Base-by-base conservation (phyloP, 2,329 filamentous ascomycete genomes). In the Alternaria arbusti region DNA sequence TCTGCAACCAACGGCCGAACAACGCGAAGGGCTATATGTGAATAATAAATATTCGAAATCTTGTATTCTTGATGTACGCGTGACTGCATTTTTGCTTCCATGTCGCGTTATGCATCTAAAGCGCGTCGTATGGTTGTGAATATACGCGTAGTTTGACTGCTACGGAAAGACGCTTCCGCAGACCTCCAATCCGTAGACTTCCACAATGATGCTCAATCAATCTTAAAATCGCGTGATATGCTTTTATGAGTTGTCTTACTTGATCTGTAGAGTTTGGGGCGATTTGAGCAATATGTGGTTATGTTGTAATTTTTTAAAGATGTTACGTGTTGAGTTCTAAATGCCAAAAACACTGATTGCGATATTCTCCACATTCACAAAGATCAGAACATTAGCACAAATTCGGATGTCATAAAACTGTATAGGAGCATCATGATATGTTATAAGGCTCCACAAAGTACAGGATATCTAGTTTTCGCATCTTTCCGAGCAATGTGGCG, bases 221-320 rank as follows among this genome's bases (percentile, higher is more conserved):
- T 17, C 12, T 28, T 17, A 51, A 6, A 40, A 3, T 26, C 3
- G 0, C 1, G 0, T 4, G 12, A 6, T 3, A 4, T 13, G 10
- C 2, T 46, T 11, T 3, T 0, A 3, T n/a, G 3, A 9, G 3
- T 3, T 1, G 1, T 1, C 0, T 4, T 0, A 22, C 0, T 25
- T 0, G 4, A 5, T 23, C 0, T 8, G 6, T 0, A 0, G 13
- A 15, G 10, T 58, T 52, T 61, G 0, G 13, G 3, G 5, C 1
- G 2, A 9, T 22, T 52, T 11, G n/a, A 6, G 8, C 3, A 2
- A 28, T 20, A 12, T 52, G 20, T 36, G 20, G 36, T 25, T n/a
- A 36, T 7, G 26, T 36, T 23, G 28, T 13, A 4, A 40, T 46
- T 61, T 61, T 61, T 58, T 23, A 9, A 11, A 46, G 1, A 15